phyloP scores from a whole-genome alignment of 768 basidiomycete genomes.

The Rossbeevera mucosa region DNA sequence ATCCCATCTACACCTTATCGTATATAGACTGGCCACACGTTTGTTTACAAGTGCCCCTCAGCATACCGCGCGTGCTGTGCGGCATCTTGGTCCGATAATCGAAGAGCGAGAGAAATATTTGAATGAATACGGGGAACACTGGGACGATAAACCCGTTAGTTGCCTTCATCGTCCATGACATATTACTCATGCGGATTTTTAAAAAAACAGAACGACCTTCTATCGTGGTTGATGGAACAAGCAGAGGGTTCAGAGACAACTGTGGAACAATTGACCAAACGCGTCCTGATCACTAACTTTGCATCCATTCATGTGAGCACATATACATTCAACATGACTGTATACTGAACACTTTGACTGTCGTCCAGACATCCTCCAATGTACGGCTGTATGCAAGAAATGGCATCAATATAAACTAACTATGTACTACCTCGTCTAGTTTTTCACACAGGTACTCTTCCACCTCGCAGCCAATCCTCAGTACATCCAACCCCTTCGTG shows the following conservation, averaged over 20 bases:
- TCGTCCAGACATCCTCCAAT: background rate
- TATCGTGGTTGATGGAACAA: slow-evolving; percentile 30
- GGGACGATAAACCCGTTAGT: slow-evolving; percentile 32
- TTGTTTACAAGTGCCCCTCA: background rate
- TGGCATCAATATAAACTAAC: background rate
- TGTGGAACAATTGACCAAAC: slow-evolving; percentile 18
- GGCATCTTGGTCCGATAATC: slow-evolving; percentile 27
- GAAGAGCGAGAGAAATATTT: slow-evolving; percentile 22
- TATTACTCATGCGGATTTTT: background rate
- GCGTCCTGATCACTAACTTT: slow-evolving; percentile 13
- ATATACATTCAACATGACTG: background rate
- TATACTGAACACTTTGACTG: background rate
- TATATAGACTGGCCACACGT: background rate
- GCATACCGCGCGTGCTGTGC: background rate
- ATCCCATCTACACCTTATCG: background rate
- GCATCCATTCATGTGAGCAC: slow-evolving; percentile 23
- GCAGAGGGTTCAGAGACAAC: slow-evolving; percentile 16
- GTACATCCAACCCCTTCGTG: background rate
- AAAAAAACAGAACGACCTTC: slow-evolving; percentile 33
- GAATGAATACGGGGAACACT: slow-evolving; percentile 22
- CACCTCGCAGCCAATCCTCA: background rate
- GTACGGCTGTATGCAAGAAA: background rate
- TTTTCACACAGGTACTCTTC: background rate
- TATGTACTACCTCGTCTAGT: background rate
- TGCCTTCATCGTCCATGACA: background rate